Evolutionary conservation across 352 stramenopile species (phyloP).

Genomic region (Phytophthora niederhauseri): DNA sequence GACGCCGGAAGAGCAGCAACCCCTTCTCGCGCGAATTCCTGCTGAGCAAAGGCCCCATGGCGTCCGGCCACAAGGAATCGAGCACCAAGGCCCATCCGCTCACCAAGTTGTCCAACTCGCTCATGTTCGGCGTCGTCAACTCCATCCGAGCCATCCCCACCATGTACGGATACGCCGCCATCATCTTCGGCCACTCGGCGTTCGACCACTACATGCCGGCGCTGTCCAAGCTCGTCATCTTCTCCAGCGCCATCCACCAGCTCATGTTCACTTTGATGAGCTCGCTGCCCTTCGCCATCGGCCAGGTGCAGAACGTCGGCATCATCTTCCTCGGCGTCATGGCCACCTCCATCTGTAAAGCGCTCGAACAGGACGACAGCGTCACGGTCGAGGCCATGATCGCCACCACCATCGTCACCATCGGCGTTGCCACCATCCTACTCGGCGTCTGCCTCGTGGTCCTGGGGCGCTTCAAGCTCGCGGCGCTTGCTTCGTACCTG

Average conservation of each 20-base stretch:
- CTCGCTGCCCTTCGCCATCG: conserved; percentile 96
- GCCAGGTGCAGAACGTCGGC: conserved; percentile 97
- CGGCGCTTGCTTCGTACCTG: conserved; percentile 94
- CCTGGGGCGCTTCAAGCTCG: conserved; percentile 93
- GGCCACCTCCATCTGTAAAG: conserved; percentile 86
- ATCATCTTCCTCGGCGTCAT: conserved; percentile 98
- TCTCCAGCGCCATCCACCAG: conserved; percentile 96
- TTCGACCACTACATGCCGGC: conserved; percentile 84
- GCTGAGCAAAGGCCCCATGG: conserved; percentile 20
- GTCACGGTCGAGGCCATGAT: conserved; percentile 73
- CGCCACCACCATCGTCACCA: conserved; percentile 94
- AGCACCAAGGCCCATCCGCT: conserved; percentile 12
- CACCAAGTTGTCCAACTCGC: conserved; percentile 57
- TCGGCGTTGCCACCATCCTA: conserved; percentile 89
- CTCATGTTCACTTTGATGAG: conserved; percentile 88
- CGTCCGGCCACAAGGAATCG: conserved; percentile 12
- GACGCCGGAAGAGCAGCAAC: conserved; percentile 21
- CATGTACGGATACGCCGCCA: conserved; percentile 95
- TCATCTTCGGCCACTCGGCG: conserved; percentile 95
- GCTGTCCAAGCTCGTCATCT: conserved; percentile 95
- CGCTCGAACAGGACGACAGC: conserved; percentile 64
- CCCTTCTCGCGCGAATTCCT: conserved; percentile 24
- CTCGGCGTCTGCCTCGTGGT: conserved; percentile 93
- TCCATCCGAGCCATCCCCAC: conserved; percentile 93
- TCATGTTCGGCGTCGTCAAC: conserved; percentile 91